Percentiles rank a stretch among this genome's conserved stretches.
Conservation (phyloP, 805 yeast species). For the Yamadazyma kitorensis region DNA sequence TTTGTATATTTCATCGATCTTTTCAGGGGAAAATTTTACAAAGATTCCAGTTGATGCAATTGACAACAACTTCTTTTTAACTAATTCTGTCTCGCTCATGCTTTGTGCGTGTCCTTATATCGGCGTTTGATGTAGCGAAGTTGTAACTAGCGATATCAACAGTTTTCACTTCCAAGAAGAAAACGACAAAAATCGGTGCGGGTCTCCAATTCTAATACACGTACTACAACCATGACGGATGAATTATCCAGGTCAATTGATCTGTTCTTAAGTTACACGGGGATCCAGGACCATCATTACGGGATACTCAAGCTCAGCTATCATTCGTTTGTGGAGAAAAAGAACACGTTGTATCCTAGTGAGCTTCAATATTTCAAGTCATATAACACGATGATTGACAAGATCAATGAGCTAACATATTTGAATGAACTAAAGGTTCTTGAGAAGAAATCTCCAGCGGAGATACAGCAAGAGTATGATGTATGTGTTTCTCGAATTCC, state of each 20-base stretch:
- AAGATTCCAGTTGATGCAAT: slow-evolving; percentile 53
- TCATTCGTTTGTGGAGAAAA: slow-evolving; percentile 1
- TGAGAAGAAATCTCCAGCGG: slow-evolving; percentile 11
- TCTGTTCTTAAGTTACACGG: slow-evolving; percentile 10
- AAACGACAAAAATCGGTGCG: too few relatives aligned
- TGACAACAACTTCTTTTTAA: slow-evolving; percentile 47
- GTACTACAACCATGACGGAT: slow-evolving; percentile 4
- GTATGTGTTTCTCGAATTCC: slow-evolving; percentile 4
- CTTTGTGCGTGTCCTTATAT: too few relatives aligned
- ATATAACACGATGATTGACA: slow-evolving; percentile 21
- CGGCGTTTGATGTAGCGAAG: too few relatives aligned
- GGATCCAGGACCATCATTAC: slow-evolving; percentile 26
- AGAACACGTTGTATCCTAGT: slow-evolving; percentile 3
- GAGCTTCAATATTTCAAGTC: slow-evolving; percentile 26
- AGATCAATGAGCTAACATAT: slow-evolving; percentile 27
- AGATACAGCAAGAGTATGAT: slow-evolving; percentile 16
- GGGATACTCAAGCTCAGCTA: slow-evolving; percentile 26
- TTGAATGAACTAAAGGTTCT: slow-evolving; percentile 23
- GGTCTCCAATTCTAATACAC: too few relatives aligned
- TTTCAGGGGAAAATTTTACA: slow-evolving; percentile 45
- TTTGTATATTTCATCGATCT: slow-evolving; percentile 34
- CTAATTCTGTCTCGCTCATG: too few relatives aligned
- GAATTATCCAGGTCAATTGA: slow-evolving; percentile 12
- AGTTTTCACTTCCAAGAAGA: too few relatives aligned
- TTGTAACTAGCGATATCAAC: too few relatives aligned